Conservation (phyloP, 495 filamentous ascomycete genomes). For the Aspergillus indologenus region DNA sequence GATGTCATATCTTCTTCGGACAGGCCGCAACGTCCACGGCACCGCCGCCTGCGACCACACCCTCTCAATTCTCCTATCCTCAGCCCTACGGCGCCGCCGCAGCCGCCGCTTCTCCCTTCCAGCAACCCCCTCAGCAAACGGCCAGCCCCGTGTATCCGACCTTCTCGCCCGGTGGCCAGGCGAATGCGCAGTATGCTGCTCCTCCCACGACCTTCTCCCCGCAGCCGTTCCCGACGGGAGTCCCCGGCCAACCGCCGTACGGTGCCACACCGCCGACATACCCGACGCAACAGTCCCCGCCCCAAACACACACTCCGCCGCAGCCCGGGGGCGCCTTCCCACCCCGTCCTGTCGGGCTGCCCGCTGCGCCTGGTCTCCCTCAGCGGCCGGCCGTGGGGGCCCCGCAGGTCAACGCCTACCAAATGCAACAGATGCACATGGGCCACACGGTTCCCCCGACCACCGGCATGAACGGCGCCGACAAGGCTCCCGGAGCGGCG, state of each 20-base stretch:
- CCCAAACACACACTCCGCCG: slow-evolving; percentile 41
- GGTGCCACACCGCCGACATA: slow-evolving; percentile 32
- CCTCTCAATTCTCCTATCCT: slow-evolving; percentile 34
- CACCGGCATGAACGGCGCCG: slow-evolving; percentile 25
- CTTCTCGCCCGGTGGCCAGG: slow-evolving; percentile 34
- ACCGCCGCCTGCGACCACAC: slow-evolving; percentile 17
- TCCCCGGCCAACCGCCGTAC: slow-evolving; percentile 24
- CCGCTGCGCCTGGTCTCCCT: slow-evolving; percentile 57
- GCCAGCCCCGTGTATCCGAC: slow-evolving; percentile 42
- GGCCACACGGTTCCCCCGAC: slow-evolving; percentile 43
- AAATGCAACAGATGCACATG: slow-evolving; percentile 65
- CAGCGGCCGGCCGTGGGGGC: slow-evolving; percentile 61
- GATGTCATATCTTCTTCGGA: slow-evolving; percentile 7
- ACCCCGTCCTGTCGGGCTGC: slow-evolving; percentile 49
- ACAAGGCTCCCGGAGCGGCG: slow-evolving; percentile 38
- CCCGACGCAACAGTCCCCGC: slow-evolving; percentile 37
- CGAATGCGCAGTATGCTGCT: slow-evolving; percentile 31
- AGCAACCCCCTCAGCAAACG: slow-evolving; percentile 28
- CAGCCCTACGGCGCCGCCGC: slow-evolving; percentile 35
- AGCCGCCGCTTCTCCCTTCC: slow-evolving; percentile 24
- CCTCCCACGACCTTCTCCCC: slow-evolving; percentile 42
- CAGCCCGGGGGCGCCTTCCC: slow-evolving; percentile 35
- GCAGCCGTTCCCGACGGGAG: slow-evolving; percentile 37
- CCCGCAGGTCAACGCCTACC: slow-evolving; percentile 53
- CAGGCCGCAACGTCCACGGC: slow-evolving; percentile 12